Base-by-base conservation (phyloP, 2,329 filamentous ascomycete genomes). In the Hyphodiscus sp. region DNA sequence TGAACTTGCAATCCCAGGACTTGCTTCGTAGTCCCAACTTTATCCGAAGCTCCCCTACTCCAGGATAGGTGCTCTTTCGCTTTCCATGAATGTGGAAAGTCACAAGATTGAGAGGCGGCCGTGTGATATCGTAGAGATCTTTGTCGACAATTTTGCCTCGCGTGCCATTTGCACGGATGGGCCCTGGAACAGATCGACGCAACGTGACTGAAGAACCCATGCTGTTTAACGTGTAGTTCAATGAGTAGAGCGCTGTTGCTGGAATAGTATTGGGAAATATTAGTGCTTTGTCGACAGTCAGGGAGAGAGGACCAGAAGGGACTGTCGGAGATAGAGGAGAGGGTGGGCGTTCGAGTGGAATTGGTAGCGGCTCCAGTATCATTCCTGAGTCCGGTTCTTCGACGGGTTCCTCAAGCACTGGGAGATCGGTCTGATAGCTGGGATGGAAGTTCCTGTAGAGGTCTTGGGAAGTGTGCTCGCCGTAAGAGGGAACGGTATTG, bases 201-300 rank as follows among this genome's bases (percentile, higher is more conserved):
- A 58, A 33, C 11, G 47, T 55, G 18, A 58, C 51, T 15, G 51
- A 49, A 10, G 52, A 53, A 6, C 56, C 56, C 45, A 51, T 55
- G 9, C 47, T 43, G 45, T 58, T 53, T 7, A 58, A 43, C 1
- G 56, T 56, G 26, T 49, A 58, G 20, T 53, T 52, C 20, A 58
- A 45, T 20, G 51, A 58, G 20, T 56, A 58, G 23, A 56, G 42
- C 2, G 53, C 56, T 30, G 50, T 53, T 20, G 56, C 51, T 50
- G 56, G 53, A 11, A 53, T 42, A 5, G 46, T 54, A 42, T 49
- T 52, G 9, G 56, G 56, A 18, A 56, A 58, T n/a, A 58, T 58
- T 11, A 58, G 51, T 11, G 45, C 51, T 45, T 54, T 51, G 38
- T 58, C 53, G 7, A 58, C 41, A 3, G 45, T 57, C 45, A 54